phyloP scores from a whole-genome alignment of 2,329 filamentous ascomycete genomes.

The Byssothecium circinans region DNA sequence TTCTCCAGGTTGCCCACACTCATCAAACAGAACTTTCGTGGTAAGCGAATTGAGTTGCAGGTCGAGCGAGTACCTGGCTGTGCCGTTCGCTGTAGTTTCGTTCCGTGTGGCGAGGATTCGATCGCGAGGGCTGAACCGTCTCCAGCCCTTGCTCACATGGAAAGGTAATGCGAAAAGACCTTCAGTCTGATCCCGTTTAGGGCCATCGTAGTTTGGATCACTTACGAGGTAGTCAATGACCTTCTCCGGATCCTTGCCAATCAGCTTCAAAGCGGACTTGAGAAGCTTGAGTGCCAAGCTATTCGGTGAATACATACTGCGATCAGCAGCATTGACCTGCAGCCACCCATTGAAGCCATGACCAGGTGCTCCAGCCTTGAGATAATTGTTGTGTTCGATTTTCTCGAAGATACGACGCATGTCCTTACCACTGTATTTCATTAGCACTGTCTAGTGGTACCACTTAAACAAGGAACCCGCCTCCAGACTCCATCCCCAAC shows the following conservation, averaged over 20 bases:
- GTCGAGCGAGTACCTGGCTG: slow-evolving; percentile 17
- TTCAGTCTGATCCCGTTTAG: slow-evolving; percentile 30
- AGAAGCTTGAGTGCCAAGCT: slow-evolving; percentile 13
- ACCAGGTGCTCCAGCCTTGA: slow-evolving; percentile 15
- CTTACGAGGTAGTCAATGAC: slow-evolving; percentile 18
- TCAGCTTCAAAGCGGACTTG: slow-evolving; percentile 15
- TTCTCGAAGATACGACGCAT: slow-evolving; percentile 21
- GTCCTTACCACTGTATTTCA: slow-evolving; percentile 8
- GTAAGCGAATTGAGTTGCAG: slow-evolving; percentile 42
- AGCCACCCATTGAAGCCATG: slow-evolving; percentile 25
- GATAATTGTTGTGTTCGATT: slow-evolving; percentile 24
- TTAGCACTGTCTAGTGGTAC: not conserved
- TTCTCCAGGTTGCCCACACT: slow-evolving; percentile 12
- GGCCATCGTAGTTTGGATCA: slow-evolving; percentile 18
- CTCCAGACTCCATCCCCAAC: slow-evolving; percentile 20
- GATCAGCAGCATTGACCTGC: slow-evolving; percentile 19
- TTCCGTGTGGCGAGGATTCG: slow-evolving; percentile 14
- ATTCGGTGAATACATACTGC: slow-evolving; percentile 5
- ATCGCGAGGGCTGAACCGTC: slow-evolving; percentile 20
- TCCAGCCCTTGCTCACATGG: slow-evolving; percentile 19
- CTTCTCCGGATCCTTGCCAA: slow-evolving; percentile 16
- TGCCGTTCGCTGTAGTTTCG: slow-evolving; percentile 10
- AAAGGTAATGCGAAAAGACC: slow-evolving; percentile 43
- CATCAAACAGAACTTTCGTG: slow-evolving; percentile 45
- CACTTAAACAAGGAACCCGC: slow-evolving; percentile 1